Evolutionary conservation across 345 rosid species (phyloP).

Genomic region (Eutrema yunnanense): DNA sequence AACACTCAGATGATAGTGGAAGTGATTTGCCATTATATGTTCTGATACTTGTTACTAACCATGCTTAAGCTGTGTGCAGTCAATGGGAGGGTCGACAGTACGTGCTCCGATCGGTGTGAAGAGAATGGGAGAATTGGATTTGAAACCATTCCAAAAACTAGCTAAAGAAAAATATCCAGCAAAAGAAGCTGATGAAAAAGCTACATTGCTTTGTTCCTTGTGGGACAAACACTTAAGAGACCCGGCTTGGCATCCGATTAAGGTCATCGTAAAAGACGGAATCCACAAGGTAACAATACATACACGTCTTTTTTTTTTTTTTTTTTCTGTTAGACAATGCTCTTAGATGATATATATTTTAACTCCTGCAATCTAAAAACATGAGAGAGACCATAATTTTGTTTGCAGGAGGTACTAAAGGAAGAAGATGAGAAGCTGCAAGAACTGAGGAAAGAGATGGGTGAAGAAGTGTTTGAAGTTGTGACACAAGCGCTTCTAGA

Average conservation of each 20-base stretch:
- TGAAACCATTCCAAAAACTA: conserved; percentile 16
- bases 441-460: conserved; percentile 37
- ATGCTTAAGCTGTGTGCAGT: conserved; percentile 10
- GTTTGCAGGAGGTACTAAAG: conserved; percentile 40
- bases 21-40: not conserved
- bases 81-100: conserved; percentile 6
- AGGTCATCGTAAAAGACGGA: conserved; percentile 10
- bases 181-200: conserved; percentile 3
- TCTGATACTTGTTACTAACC: conserved; percentile 5
- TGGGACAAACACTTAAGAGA: conserved; percentile 29
- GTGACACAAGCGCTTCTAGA: conserved; percentile 41
- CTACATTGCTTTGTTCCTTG: conserved; percentile 13
- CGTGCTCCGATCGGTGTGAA: conserved; percentile 17
- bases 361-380: not conserved
- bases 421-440: conserved; percentile 49
- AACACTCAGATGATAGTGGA: not conserved
- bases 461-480: conserved; percentile 44
- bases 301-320: not conserved
- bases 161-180: conserved; percentile 25
- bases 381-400: not conserved
- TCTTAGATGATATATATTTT: not conserved
- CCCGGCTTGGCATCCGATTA: conserved; percentile 31
- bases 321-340: not conserved
- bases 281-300: not conserved
- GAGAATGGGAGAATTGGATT: conserved; percentile 28